Evolutionary conservation across 768 basidiomycete genomes (phyloP).

Genomic region (Mycena galericulata): DNA sequence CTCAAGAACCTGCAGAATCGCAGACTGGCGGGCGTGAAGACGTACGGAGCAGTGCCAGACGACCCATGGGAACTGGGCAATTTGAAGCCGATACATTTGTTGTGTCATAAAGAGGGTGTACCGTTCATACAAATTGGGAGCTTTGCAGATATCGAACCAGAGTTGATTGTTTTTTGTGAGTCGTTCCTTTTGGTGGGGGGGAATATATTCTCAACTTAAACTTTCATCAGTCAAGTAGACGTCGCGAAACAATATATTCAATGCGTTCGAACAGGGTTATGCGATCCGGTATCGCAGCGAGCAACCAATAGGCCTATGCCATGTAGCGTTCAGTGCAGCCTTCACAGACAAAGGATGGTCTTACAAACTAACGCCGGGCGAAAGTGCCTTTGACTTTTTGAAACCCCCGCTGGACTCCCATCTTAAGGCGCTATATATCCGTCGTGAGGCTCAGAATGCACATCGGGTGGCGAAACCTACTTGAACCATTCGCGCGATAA

Average conservation of each 20-base stretch:
- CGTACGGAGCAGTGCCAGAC: constrained; percentile 22
- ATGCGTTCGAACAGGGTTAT: not conserved
- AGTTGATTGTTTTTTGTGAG: constrained; percentile 28
- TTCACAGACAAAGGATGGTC: no score
- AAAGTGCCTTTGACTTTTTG: no score
- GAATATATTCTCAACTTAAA: not conserved
- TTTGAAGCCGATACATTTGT: not conserved
- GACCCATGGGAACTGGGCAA: constrained; percentile 29
- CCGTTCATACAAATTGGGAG: constrained; percentile 22
- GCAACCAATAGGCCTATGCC: no score
- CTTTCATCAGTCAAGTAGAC: constrained; percentile 2
- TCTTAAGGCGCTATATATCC: no score
- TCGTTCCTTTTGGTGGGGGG: not conserved
- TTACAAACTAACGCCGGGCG: no score
- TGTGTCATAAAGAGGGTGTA: constrained; percentile 10
- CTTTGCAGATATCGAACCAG: constrained; percentile 24
- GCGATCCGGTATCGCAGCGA: no score
- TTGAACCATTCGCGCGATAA: no score
- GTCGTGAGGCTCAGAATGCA: no score
- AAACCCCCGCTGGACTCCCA: no score
- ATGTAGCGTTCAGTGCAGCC: no score
- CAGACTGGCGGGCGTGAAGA: constrained; percentile 15
- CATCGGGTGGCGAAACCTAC: no score
- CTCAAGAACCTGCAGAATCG: not conserved
- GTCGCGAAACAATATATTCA: not conserved